Percentiles rank a stretch among this genome's conserved stretches.
Conservation (phyloP, 805 yeast genomes). For the Pichia nakasei region DNA sequence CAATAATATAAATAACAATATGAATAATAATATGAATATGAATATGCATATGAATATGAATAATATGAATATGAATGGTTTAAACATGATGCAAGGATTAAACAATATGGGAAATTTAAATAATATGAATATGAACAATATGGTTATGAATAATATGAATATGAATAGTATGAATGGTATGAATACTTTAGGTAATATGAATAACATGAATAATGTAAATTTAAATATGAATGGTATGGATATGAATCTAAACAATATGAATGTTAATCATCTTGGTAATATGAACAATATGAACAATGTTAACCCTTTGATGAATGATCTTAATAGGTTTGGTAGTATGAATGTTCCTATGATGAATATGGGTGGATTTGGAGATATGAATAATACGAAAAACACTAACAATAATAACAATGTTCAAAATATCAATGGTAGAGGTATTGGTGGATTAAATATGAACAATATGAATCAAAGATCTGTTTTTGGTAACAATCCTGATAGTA, state of each 20-base stretch:
- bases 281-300: conserved; percentile 3
- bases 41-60: too few relatives aligned
- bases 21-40: background rate
- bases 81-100: background rate
- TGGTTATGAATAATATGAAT: conserved; percentile 1
- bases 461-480: background rate
- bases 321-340: background rate
- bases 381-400: background rate
- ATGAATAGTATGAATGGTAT: conserved; percentile 1
- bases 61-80: background rate
- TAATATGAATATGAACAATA: conserved; percentile 1
- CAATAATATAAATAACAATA: background rate
- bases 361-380: background rate
- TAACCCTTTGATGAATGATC: background rate
- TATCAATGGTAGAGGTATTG: background rate
- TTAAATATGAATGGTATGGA: background rate
- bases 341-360: background rate
- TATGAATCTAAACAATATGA: conserved; percentile 3
- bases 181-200: background rate
- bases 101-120: background rate
- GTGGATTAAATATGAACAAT: background rate
- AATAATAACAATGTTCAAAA: background rate
- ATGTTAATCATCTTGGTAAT: background rate
- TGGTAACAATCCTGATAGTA: background rate
- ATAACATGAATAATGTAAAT: conserved; percentile 1